A percentile compares a stretch with the other conserved stretches of the same genome.
phyloP scores from a whole-genome alignment of 108 stramenopile genomes.

The Hondaea fermentalgiana region DNA sequence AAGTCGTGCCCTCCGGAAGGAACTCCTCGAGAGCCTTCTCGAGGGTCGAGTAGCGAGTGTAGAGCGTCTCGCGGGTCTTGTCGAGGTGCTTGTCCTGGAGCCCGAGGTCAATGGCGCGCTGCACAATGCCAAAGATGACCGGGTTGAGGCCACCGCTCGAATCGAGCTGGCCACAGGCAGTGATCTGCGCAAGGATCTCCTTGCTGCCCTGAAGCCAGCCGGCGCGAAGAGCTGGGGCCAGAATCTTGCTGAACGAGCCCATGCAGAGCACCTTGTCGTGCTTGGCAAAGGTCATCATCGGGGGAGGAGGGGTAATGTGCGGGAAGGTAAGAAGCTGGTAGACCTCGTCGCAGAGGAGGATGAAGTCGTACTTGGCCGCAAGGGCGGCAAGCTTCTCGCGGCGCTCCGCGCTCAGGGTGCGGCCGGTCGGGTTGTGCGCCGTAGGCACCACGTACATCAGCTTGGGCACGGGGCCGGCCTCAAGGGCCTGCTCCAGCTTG shows the following conservation, averaged over 20 bases:
- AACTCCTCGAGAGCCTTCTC: background rate
- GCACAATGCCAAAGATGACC: background rate
- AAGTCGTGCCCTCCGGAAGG: background rate
- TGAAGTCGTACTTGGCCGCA: constrained; percentile 21
- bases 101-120: background rate
- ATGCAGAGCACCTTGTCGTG: background rate
- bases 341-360: constrained; percentile 20
- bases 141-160: constrained; percentile 22
- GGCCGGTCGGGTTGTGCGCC: constrained; percentile 24
- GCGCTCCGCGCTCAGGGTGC: background rate
- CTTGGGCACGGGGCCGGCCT: constrained; percentile 3
- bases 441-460: constrained; percentile 15
- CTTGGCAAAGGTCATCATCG: background rate
- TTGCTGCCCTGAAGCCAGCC: constrained; percentile 12
- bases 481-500: background rate
- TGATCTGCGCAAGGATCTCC: background rate
- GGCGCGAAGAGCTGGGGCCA: constrained; percentile 24
- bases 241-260: constrained; percentile 31
- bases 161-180: background rate
- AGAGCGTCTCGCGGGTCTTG: background rate
- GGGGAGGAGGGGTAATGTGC: background rate
- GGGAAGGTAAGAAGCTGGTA: constrained; percentile 26
- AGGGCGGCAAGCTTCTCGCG: constrained; percentile 23
- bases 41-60: background rate
- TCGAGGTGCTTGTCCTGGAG: constrained; percentile 23